These are phyloP conservation scores for Saccharomycopsis hybrid DNA, from an alignment of 1,139 yeast genomes.

Conservation along the genomic window DNA sequence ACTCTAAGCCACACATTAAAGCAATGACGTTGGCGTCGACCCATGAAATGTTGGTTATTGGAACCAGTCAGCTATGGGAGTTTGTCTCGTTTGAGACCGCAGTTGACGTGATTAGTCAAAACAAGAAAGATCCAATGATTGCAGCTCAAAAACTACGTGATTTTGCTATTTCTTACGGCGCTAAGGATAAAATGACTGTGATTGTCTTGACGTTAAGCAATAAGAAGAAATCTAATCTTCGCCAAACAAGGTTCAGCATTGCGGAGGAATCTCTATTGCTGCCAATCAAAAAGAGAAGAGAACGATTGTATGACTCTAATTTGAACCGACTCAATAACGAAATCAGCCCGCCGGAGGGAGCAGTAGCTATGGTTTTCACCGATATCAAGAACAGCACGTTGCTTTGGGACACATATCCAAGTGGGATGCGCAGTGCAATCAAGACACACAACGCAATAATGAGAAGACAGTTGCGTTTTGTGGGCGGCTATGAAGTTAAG, in stretches of 20 bases:
- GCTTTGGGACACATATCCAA: constrained; percentile 89
- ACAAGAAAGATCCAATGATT: constrained; percentile 74
- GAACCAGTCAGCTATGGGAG: constrained; percentile 83
- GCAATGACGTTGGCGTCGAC: constrained; percentile 56
- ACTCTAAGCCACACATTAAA: constrained; percentile 78
- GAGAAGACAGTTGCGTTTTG: constrained; percentile 88
- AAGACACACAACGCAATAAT: constrained; percentile 88
- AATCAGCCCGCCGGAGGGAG: constrained; percentile 92
- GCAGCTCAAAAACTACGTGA: constrained; percentile 94
- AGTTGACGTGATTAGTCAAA: constrained; percentile 83
- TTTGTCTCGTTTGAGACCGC: constrained; percentile 76
- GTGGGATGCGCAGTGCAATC: constrained; percentile 95
- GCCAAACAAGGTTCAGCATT: constrained; percentile 15
- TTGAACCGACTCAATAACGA: constrained; percentile 84
- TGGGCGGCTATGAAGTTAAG: constrained; percentile 96
- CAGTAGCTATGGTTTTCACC: constrained; percentile 90
- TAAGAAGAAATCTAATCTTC: constrained; percentile 22
- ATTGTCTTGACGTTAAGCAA: constrained; percentile 65
- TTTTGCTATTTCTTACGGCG: constrained; percentile 90
- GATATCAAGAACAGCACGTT: constrained; percentile 93
- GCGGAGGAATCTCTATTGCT: constrained; percentile 16
- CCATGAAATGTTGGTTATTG: constrained; percentile 84
- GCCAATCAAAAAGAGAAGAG: constrained; percentile 29
- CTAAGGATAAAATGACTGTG: constrained; percentile 75
- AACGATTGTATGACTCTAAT: constrained; percentile 66